Evolutionary conservation across 768 basidiomycete species (phyloP), one percentile per base, ranked within the genome.

Genomic region (Termitomyces eurrhizus): DNA sequence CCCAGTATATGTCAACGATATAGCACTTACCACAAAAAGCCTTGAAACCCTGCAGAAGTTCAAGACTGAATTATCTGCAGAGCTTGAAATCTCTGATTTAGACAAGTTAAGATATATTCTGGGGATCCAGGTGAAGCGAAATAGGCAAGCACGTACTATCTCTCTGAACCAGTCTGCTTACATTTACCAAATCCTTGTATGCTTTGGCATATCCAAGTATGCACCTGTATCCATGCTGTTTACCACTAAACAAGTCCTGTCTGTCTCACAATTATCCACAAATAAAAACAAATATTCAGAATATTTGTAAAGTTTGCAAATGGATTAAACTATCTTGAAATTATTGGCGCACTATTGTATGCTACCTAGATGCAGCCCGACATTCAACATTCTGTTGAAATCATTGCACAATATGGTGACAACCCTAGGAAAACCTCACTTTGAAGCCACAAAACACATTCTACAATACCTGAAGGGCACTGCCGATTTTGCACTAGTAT

Each of bases 31-130:
- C 5, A 13, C 36, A 32, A 52, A 53, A 16, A 53, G 32, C n/a
- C 39, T 54, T 8, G 7, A 5, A 41, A 12, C 26, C 32, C 26
- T 59, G 14, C 39, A 59, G 45, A 59, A 46, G 51, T 52, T 59
- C 58, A 55, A 54, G 36, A 39, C 2, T 16, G 44, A 60, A 29
- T 44, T 49, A 14, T 45, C 52, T 54, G 53, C 32, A 11, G 39
- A 54, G 24, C 29, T 54, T 9, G 32, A 59, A 24, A 60, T 49
- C 13, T 46, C 21, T 3, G 52, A 60, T 14, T 41, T 60, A 14
- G 37, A 52, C n/a, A 52, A 55, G 24, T 21, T 60, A 7, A 46
- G 33, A 21, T 60, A 55, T n/a, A n/a, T n/a, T n/a, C n/a, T n/a
- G n/a, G n/a, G n/a, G n/a, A n/a, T n/a, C n/a, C n/a, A n/a, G n/a